phyloP scores from a whole-genome alignment of 2,329 filamentous ascomycete genomes.

The Helotiales sp. region DNA sequence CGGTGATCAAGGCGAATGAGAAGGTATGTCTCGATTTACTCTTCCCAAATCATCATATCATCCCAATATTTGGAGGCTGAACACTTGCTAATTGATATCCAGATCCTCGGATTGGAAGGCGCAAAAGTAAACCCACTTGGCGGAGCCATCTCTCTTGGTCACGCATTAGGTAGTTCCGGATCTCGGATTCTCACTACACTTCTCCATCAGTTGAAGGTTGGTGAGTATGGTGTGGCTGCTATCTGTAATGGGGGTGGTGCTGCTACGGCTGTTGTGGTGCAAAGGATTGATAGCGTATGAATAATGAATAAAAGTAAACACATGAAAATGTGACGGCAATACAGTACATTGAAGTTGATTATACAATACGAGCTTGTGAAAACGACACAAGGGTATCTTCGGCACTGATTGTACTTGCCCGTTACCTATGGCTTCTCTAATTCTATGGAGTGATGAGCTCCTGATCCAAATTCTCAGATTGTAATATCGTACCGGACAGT shows the following conservation, averaged over 20 bases:
- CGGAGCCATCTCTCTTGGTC: conserved; percentile 89
- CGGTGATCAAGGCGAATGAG: conserved; percentile 91
- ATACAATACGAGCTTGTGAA: too few species aligned
- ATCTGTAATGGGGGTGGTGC: conserved; percentile 98
- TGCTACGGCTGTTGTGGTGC: conserved; percentile 88
- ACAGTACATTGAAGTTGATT: neutral
- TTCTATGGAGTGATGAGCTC: too few species aligned
- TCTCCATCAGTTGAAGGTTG: conserved; percentile 85
- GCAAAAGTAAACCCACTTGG: conserved; percentile 87
- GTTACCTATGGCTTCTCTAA: too few species aligned
- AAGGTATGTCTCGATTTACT: too few species aligned
- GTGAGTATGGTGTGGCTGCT: conserved; percentile 92
- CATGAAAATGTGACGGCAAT: neutral
- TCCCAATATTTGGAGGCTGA: too few species aligned
- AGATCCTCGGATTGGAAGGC: conserved; percentile 69
- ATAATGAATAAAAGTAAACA: conserved; percentile 1
- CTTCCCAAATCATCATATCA: too few species aligned
- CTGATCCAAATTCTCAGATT: too few species aligned
- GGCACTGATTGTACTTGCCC: too few species aligned
- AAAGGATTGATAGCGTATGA: conserved; percentile 65
- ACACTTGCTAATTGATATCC: conserved; percentile 18
- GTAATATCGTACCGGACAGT: too few species aligned
- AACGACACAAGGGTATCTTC: too few species aligned
- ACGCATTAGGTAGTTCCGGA: conserved; percentile 91
- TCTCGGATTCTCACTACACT: conserved; percentile 89